These are phyloP conservation scores for Volvox reticuliferus DNA, from an alignment of 139 green algal species.

Conservation along the genomic window DNA sequence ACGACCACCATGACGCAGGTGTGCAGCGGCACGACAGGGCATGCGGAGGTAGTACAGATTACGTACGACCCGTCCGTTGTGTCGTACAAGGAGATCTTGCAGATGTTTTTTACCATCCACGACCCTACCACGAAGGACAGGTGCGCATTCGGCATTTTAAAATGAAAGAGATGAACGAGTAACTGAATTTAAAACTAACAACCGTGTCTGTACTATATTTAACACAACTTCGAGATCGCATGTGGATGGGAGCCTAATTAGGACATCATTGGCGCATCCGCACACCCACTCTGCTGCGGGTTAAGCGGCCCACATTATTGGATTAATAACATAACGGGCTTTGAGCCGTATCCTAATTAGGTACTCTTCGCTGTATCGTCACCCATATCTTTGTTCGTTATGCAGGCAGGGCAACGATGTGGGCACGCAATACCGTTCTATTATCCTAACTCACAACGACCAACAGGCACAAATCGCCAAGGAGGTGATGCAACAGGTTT, in stretches of 20 bases:
- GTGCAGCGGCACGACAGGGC: slow-evolving; percentile 67
- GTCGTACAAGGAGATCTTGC: slow-evolving; percentile 58
- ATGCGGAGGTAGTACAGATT: slow-evolving; percentile 74
- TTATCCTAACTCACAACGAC: slow-evolving; percentile 83
- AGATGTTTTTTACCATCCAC: slow-evolving; percentile 71
- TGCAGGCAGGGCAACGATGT: slow-evolving; percentile 71
- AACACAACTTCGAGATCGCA: too few relatives aligned
- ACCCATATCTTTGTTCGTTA: too few relatives aligned
- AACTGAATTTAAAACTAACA: too few relatives aligned
- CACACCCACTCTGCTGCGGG: too few relatives aligned
- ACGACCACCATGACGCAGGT: slow-evolving; percentile 49
- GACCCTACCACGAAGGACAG: slow-evolving; percentile 71
- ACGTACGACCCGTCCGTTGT: slow-evolving; percentile 66
- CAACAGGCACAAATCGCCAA: slow-evolving; percentile 66
- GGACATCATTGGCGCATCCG: too few relatives aligned
- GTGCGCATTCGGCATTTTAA: not conserved
- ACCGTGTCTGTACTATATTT: too few relatives aligned
- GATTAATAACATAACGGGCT: too few relatives aligned
- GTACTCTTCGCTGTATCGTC: too few relatives aligned
- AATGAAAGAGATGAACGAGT: too few relatives aligned
- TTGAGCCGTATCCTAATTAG: too few relatives aligned
- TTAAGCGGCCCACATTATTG: too few relatives aligned
- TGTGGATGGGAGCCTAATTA: too few relatives aligned
- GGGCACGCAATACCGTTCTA: slow-evolving; percentile 86
- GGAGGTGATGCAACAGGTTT: slow-evolving; percentile 36